phyloP scores from a whole-genome alignment of 78 protist species.

The Andalucia godoyi region DNA sequence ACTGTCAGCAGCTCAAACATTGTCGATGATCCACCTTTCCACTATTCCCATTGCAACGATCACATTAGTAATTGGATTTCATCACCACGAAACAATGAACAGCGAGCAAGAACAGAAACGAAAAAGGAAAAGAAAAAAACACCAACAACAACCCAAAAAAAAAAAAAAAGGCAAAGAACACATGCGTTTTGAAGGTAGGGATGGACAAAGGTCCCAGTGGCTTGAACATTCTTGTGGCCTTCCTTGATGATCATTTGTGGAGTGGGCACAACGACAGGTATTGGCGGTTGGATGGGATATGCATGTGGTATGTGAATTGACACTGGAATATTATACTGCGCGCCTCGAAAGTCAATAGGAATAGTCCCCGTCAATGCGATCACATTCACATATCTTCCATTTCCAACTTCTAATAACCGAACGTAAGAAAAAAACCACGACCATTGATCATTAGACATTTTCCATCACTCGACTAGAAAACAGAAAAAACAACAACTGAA shows the following conservation, averaged over 20 bases:
- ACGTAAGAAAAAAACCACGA: no score
- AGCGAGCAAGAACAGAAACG: not conserved
- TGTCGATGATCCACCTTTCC: not conserved
- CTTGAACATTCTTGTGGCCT: not conserved
- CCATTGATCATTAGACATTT: no score
- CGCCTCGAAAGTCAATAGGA: not conserved
- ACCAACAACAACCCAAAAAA: no score
- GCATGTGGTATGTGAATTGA: not conserved
- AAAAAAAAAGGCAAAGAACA: not conserved
- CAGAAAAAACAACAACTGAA: no score
- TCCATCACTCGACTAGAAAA: no score
- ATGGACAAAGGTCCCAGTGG: not conserved
- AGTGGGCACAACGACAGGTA: not conserved
- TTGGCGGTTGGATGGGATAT: slow-evolving; percentile 5
- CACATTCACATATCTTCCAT: not conserved
- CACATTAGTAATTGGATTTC: not conserved
- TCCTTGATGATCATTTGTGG: slow-evolving; percentile 1
- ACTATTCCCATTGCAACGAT: not conserved
- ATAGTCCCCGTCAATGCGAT: slow-evolving; percentile 3
- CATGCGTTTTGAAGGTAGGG: not conserved
- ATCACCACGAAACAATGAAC: not conserved
- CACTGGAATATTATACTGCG: slow-evolving; percentile 7
- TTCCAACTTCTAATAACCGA: no score
- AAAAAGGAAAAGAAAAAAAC: no score
- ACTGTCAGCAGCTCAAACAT: not conserved